phyloP scores from a whole-genome alignment of 2,329 filamentous ascomycete species.

The Trichoderma sp. region DNA sequence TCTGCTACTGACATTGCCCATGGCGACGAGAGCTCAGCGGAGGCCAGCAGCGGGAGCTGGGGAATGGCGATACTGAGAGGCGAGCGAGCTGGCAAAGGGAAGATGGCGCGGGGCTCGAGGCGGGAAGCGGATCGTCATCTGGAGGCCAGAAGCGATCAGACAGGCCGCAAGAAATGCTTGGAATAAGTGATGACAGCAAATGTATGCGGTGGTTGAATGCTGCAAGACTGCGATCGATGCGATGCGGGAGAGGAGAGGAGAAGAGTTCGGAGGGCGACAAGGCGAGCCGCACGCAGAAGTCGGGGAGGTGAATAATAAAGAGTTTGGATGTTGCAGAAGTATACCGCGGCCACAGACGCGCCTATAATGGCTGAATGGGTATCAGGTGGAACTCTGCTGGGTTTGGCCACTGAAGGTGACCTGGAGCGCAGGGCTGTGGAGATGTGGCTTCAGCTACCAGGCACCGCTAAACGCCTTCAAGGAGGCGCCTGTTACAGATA shows the following conservation, averaged over 20 bases:
- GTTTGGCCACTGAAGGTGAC: not conserved
- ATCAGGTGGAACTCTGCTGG: not conserved
- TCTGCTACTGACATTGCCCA: constrained; percentile 92
- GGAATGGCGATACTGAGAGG: constrained; percentile 21
- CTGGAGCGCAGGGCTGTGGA: not conserved
- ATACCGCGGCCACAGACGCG: constrained; percentile 22
- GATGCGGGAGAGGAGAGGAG: not conserved
- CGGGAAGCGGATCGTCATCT: constrained; percentile 30
- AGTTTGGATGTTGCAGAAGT: constrained; percentile 4
- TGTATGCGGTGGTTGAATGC: constrained; percentile 20
- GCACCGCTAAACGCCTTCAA: not conserved
- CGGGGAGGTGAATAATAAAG: constrained; percentile 8
- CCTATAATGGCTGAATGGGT: not conserved
- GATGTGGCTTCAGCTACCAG: not conserved
- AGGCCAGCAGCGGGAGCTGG: not conserved
- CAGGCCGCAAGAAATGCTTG: constrained; percentile 24
- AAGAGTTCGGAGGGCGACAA: not conserved
- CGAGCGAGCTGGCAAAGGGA: constrained; percentile 22
- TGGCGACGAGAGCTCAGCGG: constrained; percentile 48
- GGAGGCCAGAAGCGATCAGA: constrained; percentile 23
- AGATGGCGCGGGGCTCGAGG: constrained; percentile 31
- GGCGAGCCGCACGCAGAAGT: not conserved
- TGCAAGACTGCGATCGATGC: not conserved
- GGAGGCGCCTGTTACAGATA: not conserved
- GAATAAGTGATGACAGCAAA: constrained; percentile 26